These are phyloP conservation scores for Narthecium ossifragum DNA, from an alignment of 106 monocot species.

Conservation along the genomic window DNA sequence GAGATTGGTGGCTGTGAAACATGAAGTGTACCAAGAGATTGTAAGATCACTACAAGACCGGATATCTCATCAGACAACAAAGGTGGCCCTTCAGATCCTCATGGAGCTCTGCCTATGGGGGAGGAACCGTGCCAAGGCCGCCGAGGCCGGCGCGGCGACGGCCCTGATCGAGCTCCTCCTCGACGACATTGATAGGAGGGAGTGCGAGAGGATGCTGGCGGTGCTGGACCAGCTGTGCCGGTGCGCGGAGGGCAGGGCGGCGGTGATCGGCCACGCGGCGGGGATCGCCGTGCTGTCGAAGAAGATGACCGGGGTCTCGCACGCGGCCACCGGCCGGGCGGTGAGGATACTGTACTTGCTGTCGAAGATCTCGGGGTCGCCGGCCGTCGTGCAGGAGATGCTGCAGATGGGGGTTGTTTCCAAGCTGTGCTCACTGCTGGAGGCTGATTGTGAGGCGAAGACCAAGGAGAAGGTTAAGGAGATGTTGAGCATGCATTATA, in stretches of 20 bases:
- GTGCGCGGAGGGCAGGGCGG: conserved; percentile 41
- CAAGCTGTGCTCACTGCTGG: conserved; percentile 37
- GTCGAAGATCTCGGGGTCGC: conserved; percentile 22
- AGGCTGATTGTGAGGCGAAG: conserved; percentile 27
- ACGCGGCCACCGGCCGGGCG: conserved; percentile 25
- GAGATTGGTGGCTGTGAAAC: neutral
- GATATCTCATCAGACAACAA: conserved; percentile 30
- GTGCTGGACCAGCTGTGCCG: conserved; percentile 34
- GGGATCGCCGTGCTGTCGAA: conserved; percentile 37
- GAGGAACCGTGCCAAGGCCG: conserved; percentile 36
- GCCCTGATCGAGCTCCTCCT: conserved; percentile 34
- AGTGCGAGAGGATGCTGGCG: conserved; percentile 27
- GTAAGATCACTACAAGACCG: conserved; percentile 27
- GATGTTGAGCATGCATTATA: conserved; percentile 55
- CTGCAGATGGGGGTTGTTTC: conserved; percentile 44
- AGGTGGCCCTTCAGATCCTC: conserved; percentile 39
- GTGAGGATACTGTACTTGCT: conserved; percentile 34
- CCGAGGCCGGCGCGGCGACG: conserved; percentile 27
- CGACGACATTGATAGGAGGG: conserved; percentile 21
- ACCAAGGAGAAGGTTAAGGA: conserved; percentile 51
- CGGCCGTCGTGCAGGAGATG: conserved; percentile 54
- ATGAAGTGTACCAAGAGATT: conserved; percentile 30
- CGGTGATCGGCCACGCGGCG: conserved; percentile 28
- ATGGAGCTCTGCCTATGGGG: conserved; percentile 16
- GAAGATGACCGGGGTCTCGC: conserved; percentile 26